Evolutionary conservation across 345 rosid genomes (phyloP).

Genomic region (Clarkia xantiana): DNA sequence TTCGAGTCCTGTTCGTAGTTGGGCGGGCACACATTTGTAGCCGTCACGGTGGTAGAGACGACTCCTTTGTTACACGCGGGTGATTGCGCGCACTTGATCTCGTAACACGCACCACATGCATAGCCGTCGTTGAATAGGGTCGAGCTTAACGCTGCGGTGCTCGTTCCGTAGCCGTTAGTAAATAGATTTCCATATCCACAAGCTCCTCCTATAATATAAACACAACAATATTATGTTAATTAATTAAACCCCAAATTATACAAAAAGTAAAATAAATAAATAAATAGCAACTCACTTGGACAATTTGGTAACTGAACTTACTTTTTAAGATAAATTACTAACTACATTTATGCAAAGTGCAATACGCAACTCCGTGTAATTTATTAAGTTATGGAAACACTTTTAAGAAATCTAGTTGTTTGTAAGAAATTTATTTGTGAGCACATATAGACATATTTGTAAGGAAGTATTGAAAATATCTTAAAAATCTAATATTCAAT

Average conservation of each 20-base stretch:
- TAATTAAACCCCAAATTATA: not conserved
- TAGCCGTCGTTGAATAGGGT: conserved; percentile 57
- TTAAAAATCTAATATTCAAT: no score
- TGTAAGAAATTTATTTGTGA: no score
- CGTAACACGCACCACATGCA: conserved; percentile 66
- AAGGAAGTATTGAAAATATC: no score
- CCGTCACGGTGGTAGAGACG: conserved; percentile 43
- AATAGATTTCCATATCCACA: conserved; percentile 74
- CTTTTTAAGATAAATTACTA: no score
- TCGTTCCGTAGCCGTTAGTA: conserved; percentile 47
- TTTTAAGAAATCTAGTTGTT: no score
- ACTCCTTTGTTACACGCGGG: conserved; percentile 28
- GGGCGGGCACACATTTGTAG: conserved; percentile 80
- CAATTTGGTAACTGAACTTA: no score
- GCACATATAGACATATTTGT: no score
- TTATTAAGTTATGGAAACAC: no score
- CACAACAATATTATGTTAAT: not conserved
- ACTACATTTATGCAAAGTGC: no score
- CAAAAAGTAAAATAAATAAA: no score
- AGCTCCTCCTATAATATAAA: conserved; percentile 47
- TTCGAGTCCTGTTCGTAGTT: conserved; percentile 48
- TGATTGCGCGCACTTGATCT: conserved; percentile 46
- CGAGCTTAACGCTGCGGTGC: conserved; percentile 62
- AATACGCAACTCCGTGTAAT: no score
- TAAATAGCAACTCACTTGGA: no score